Percentiles rank a stretch among this genome's conserved stretches.
Evolutionary conservation across 2,329 filamentous ascomycete species (phyloP).

Genomic region (Tolypocladium nubicola): DNA sequence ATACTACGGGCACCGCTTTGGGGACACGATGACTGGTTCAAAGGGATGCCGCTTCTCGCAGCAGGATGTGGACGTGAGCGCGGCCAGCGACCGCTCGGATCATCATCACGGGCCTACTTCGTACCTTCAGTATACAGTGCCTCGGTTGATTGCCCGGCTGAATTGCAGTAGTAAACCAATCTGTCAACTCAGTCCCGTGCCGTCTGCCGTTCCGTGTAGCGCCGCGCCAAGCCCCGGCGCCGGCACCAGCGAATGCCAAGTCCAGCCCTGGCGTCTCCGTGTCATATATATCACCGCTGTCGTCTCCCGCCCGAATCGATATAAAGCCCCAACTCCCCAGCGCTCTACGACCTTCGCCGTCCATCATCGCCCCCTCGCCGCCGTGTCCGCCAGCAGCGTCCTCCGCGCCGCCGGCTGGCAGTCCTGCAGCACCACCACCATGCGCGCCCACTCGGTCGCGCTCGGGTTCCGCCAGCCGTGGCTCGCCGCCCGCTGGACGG

Average conservation of each 20-base stretch:
- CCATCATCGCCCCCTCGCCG: not conserved
- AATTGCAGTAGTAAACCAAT: too few species aligned
- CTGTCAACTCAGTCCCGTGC: not conserved
- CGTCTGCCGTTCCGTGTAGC: not conserved
- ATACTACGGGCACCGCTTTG: too few species aligned
- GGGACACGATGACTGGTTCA: too few species aligned
- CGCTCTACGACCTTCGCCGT: too few species aligned
- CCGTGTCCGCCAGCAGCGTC: not conserved
- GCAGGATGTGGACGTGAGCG: not conserved
- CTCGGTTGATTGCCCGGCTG: too few species aligned
- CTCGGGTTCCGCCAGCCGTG: slow-evolving; percentile 42
- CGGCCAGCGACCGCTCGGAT: not conserved
- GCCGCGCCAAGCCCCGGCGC: not conserved
- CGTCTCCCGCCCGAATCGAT: not conserved
- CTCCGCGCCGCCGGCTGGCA: slow-evolving; percentile 4
- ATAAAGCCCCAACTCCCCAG: not conserved
- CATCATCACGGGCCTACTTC: not conserved
- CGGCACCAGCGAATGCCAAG: not conserved
- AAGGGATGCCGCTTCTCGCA: not conserved
- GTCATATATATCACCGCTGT: not conserved
- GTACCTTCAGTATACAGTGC: too few species aligned
- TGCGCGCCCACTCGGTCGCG: slow-evolving; percentile 34
- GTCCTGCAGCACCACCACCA: slow-evolving; percentile 32
- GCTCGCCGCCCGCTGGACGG: slow-evolving; percentile 43
- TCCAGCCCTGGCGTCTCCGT: not conserved